Conservation (phyloP, 78 protist species). For the slime mould (Dictyostelium discoideum) region DNA sequence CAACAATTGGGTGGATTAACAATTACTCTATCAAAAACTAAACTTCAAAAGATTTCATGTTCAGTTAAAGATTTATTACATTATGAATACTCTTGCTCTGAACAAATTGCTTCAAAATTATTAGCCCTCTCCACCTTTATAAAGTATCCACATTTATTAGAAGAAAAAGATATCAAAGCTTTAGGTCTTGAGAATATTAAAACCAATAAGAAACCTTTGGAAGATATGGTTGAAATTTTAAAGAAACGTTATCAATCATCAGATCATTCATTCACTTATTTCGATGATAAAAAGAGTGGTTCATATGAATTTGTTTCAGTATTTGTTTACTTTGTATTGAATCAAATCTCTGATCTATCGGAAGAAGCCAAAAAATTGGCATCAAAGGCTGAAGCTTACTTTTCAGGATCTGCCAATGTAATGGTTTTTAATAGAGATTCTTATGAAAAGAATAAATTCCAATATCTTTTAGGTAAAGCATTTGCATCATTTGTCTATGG, state of each 20-base stretch:
- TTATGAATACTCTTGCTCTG: slow-evolving; percentile 34
- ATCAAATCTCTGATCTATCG: neutral
- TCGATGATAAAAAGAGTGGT: neutral
- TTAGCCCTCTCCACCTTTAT: neutral
- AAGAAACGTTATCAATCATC: neutral
- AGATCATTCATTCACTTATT: slow-evolving; percentile 17
- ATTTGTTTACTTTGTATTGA: slow-evolving; percentile 29
- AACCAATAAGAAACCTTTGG: neutral
- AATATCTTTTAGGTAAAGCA: slow-evolving; percentile 9
- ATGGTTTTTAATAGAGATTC: neutral
- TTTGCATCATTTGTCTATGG: slow-evolving; percentile 6
- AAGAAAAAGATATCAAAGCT: neutral
- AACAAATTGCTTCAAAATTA: slow-evolving; percentile 37
- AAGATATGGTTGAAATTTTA: slow-evolving; percentile 1
- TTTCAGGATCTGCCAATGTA: neutral
- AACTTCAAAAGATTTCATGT: neutral
- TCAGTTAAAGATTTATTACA: neutral
- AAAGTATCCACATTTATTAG: neutral
- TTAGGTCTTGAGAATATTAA: neutral
- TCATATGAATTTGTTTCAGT: slow-evolving; percentile 39
- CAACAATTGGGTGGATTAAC: slow-evolving; percentile 47
- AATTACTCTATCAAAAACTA: neutral
- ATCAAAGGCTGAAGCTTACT: neutral
- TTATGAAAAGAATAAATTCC: neutral
- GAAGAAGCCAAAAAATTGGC: neutral